Percentiles rank a stretch among this genome's conserved stretches.
Evolutionary conservation across 768 basidiomycete species (phyloP).

Genomic region (Crassisporium funariophilum): DNA sequence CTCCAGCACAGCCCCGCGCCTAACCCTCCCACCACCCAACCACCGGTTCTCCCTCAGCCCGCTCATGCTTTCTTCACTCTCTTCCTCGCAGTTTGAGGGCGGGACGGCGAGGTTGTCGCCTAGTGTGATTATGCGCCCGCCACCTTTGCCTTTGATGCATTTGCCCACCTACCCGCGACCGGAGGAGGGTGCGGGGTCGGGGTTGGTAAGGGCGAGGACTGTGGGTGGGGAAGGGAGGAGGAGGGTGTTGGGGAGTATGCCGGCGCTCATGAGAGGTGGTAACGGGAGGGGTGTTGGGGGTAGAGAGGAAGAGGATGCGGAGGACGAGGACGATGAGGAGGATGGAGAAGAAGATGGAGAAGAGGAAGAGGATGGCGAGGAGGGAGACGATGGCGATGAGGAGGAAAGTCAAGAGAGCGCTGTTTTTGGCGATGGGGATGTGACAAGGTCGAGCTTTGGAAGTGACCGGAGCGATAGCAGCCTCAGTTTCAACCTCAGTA

Average conservation of each 20-base stretch:
- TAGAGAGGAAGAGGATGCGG: too few relatives aligned
- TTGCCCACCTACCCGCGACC: conserved; percentile 43
- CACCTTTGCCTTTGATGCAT: conserved; percentile 43
- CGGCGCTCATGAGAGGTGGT: conserved; percentile 40
- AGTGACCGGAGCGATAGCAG: conserved; percentile 20
- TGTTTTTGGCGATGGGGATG: conserved; percentile 27
- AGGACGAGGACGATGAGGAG: conserved; percentile 21
- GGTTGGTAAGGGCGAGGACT: conserved; percentile 26
- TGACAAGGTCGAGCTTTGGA: conserved; percentile 21
- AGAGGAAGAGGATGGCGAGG: conserved; percentile 22
- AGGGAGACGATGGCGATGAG: conserved; percentile 35
- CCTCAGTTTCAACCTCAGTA: too few relatives aligned
- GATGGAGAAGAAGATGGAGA: conserved; percentile 46
- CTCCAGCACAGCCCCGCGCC: conserved; percentile 4
- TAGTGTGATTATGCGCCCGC: conserved; percentile 29
- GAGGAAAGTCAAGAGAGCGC: conserved; percentile 40
- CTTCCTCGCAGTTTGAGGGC: conserved; percentile 3
- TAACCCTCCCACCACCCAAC: conserved; percentile 20
- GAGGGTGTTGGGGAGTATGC: conserved; percentile 52
- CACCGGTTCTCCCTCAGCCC: conserved; percentile 28
- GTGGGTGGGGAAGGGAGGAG: conserved; percentile 26
- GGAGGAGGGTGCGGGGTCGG: neutral
- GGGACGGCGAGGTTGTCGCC: conserved; percentile 30
- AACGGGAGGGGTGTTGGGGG: conserved; percentile 26
- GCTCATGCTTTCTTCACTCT: conserved; percentile 4